Evolutionary conservation across 495 filamentous ascomycete species (phyloP).

Genomic region (Penicillium daleae): DNA sequence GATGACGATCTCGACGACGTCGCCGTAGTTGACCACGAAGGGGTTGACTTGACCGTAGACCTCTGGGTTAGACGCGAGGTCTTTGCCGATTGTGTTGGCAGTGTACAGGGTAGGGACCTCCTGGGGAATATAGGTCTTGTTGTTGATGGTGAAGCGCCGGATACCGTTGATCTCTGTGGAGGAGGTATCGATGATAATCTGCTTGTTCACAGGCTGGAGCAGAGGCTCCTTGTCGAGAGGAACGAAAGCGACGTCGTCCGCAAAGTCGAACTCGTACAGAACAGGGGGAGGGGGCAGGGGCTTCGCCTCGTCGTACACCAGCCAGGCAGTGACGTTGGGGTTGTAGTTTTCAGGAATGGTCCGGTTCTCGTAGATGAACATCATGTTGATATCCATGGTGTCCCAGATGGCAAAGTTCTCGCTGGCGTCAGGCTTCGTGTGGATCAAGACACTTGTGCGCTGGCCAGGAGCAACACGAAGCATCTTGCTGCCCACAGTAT

Average conservation of each 20-base stretch:
- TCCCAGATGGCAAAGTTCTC: slow-evolving; percentile 62
- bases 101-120: slow-evolving; percentile 81
- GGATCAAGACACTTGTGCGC: slow-evolving; percentile 68
- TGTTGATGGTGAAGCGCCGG: slow-evolving; percentile 48
- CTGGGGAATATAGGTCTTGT: slow-evolving; percentile 55
- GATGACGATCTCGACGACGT: slow-evolving; percentile 65
- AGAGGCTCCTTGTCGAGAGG: slow-evolving; percentile 65
- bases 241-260: slow-evolving; percentile 74
- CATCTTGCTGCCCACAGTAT: slow-evolving; percentile 52
- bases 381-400: slow-evolving; percentile 57
- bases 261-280: slow-evolving; percentile 62
- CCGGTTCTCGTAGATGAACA: slow-evolving; percentile 49
- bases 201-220: slow-evolving; percentile 37
- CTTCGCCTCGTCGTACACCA: slow-evolving; percentile 68
- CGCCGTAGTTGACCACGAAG: slow-evolving; percentile 50
- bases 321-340: slow-evolving; percentile 78
- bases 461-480: slow-evolving; percentile 70
- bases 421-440: slow-evolving; percentile 54
- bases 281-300: slow-evolving; percentile 58
- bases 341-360: slow-evolving; percentile 49
- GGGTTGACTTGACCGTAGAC: slow-evolving; percentile 45
- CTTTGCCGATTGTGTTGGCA: slow-evolving; percentile 49
- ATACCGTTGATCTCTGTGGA: slow-evolving; percentile 66
- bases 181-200: slow-evolving; percentile 43
- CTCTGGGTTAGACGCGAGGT: slow-evolving; percentile 56